Conservation (phyloP, 148 eudicot species). For the Arctostaphylos glauca region DNA sequence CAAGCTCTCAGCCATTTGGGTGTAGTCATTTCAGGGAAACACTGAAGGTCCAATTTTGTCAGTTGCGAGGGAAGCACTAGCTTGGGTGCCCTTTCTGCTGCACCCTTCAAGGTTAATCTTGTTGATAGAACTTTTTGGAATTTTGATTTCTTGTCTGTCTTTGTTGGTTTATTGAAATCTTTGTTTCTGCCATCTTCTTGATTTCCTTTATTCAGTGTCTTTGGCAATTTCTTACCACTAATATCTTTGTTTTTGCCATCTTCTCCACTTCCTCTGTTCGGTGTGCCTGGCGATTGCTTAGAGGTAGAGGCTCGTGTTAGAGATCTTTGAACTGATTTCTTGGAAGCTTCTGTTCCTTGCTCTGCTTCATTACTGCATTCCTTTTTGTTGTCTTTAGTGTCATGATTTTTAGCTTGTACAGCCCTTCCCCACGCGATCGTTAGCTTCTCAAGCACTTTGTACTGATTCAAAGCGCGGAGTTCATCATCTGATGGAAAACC, state of each 20-base stretch:
- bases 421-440: slow-evolving; percentile 36
- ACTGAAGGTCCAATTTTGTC: slow-evolving; percentile 42
- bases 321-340: neutral
- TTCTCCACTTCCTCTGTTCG: neutral
- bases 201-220: neutral
- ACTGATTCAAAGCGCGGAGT: slow-evolving; percentile 7
- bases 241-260: neutral
- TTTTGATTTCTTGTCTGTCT: neutral
- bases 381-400: neutral
- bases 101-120: neutral
- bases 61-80: slow-evolving; percentile 16
- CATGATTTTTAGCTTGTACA: neutral
- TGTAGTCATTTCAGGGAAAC: slow-evolving; percentile 22
- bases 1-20: slow-evolving; percentile 24
- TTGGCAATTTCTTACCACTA: neutral
- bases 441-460: slow-evolving; percentile 25
- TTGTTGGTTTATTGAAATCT: neutral
- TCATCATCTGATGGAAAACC: slow-evolving; percentile 15
- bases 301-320: neutral
- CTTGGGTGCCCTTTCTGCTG: neutral
- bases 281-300: neutral
- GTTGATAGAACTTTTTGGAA: neutral
- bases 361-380: neutral
- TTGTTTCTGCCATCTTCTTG: neutral
- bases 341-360: neutral